Percentiles rank a stretch among this genome's conserved stretches.
These are phyloP conservation scores for Neurospora sp. DNA, from an alignment of 495 filamentous ascomycete genomes.

Conservation along the genomic window DNA sequence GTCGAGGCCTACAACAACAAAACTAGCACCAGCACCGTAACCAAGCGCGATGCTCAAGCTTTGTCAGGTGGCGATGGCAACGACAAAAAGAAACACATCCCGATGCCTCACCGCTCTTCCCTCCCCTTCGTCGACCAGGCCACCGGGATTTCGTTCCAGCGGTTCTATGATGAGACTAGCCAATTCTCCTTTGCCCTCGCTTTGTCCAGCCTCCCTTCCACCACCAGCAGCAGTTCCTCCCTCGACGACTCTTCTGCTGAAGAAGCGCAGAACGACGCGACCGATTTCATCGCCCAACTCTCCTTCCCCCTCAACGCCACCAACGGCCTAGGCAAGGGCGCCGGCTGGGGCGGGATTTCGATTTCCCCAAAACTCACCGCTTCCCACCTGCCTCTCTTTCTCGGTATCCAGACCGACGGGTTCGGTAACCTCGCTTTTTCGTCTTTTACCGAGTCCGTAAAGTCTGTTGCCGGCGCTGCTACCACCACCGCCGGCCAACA, in stretches of 20 bases:
- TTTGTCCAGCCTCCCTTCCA: conserved; percentile 6
- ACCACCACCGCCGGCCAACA: not conserved
- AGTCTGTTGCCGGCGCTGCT: not conserved
- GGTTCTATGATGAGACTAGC: conserved; percentile 17
- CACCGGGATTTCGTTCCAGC: conserved; percentile 19
- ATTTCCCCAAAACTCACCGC: conserved; percentile 5
- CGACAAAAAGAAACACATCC: not conserved
- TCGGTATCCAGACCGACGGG: conserved; percentile 15
- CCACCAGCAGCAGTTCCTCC: too few relatives aligned
- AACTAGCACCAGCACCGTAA: not conserved
- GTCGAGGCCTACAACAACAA: not conserved
- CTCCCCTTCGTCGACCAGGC: conserved; percentile 13
- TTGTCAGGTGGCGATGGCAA: not conserved
- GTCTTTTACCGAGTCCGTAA: conserved; percentile 1
- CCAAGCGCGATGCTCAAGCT: not conserved
- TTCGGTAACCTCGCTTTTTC: conserved; percentile 6
- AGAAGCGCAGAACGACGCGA: not conserved
- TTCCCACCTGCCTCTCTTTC: conserved; percentile 11
- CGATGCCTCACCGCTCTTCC: not conserved
- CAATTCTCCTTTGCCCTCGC: conserved; percentile 20
- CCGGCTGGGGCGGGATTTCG: conserved; percentile 17
- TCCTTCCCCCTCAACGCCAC: conserved; percentile 8
- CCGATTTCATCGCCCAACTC: conserved; percentile 19
- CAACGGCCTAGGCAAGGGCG: conserved; percentile 2
- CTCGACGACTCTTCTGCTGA: too few relatives aligned